These are phyloP conservation scores for Colletotrichum destructivum DNA, from an alignment of 2,329 filamentous ascomycete genomes.

Conservation along the genomic window DNA sequence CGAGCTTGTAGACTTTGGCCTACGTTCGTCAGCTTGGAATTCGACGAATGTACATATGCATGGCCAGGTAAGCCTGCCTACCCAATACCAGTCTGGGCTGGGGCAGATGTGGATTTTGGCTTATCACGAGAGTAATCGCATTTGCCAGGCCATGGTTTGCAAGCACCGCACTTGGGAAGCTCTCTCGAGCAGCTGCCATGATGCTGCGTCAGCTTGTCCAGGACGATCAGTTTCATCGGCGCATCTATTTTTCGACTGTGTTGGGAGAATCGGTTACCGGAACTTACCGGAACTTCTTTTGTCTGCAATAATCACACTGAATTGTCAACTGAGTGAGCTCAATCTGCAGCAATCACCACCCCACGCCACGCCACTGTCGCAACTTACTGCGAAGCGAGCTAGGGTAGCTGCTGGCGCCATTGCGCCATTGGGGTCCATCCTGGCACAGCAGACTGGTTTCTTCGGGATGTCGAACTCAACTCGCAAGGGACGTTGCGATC, in stretches of 20 bases:
- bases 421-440: not conserved
- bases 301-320: slow-evolving; percentile 29
- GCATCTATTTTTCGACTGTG: not conserved
- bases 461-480: not conserved
- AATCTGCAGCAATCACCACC: not conserved
- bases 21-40: not conserved
- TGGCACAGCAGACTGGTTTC: not conserved
- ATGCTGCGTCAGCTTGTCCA: not conserved
- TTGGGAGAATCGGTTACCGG: not conserved
- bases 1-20: not conserved
- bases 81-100: not conserved
- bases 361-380: not conserved
- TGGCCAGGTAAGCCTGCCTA: not conserved
- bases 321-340: not conserved
- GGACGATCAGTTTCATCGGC: too few species aligned
- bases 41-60: rapidly evolving
- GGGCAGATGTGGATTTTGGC: not conserved
- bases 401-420: not conserved
- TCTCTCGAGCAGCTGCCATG: slow-evolving; percentile 23
- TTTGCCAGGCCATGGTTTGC: slow-evolving; percentile 20
- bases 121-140: slow-evolving; percentile 29
- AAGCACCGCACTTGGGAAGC: slow-evolving; percentile 30
- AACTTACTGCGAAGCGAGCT: slow-evolving; percentile 27
- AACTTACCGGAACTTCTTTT: slow-evolving; percentile 30
- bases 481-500: too few species aligned